A percentile compares a stretch with the other conserved stretches of the same genome.
Evolutionary conservation across 345 rosid species (phyloP).

Genomic region (Brassica cretica): DNA sequence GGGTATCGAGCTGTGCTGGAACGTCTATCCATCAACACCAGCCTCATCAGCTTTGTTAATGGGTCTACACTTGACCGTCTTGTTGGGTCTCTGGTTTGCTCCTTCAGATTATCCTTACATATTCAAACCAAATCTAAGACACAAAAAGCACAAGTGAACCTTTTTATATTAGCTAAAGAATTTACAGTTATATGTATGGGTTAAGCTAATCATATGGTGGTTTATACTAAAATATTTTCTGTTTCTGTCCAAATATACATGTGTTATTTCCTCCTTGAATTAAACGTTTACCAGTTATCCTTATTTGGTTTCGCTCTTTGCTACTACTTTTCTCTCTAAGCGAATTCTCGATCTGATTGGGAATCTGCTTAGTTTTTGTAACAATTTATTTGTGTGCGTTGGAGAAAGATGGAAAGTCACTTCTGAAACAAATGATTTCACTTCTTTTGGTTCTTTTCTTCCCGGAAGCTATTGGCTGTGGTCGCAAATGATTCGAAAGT

Average conservation of each 20-base stretch:
- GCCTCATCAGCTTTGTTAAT: slow-evolving; percentile 70
- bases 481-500: not conserved
- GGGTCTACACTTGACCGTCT: slow-evolving; percentile 55
- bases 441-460: not conserved
- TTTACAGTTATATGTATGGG: not conserved
- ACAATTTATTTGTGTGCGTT: not conserved
- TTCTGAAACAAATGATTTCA: not conserved
- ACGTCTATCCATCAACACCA: slow-evolving; percentile 72
- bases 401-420: not conserved
- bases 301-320: not conserved
- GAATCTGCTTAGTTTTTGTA: not conserved
- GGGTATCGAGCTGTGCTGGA: slow-evolving; percentile 89
- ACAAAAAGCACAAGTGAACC: slow-evolving; percentile 24
- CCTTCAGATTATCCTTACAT: slow-evolving; percentile 58
- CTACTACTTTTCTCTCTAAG: not conserved
- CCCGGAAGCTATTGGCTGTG: not conserved
- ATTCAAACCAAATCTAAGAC: slow-evolving; percentile 19
- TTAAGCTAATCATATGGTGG: slow-evolving; percentile 2
- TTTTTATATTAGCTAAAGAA: slow-evolving; percentile 4
- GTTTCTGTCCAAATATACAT: not conserved
- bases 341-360: not conserved
- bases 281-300: not conserved
- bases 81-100: slow-evolving; percentile 74
- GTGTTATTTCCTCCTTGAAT: not conserved
- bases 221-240: not conserved